Conservation (phyloP, 768 basidiomycete genomes). For the Chalciporus sphaerocephalus region DNA sequence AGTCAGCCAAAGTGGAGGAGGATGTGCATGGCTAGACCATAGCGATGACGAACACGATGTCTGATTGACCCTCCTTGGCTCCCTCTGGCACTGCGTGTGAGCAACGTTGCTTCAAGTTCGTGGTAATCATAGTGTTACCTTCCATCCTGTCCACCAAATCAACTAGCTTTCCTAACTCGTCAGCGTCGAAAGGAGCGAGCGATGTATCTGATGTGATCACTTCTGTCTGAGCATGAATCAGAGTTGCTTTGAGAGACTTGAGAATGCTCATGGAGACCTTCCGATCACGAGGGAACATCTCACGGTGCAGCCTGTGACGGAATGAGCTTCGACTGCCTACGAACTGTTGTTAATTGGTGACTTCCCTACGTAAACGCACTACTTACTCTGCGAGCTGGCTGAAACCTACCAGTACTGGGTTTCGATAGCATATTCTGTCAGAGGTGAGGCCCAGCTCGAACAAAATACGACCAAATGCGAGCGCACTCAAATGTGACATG, state of each 20-base stretch:
- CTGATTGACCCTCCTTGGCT: not conserved
- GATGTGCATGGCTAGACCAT: not conserved
- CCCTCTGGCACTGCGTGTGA: not conserved
- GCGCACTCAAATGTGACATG: no score
- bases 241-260: not conserved
- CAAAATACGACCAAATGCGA: no score
- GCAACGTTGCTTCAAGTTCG: not conserved
- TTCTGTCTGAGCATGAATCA: not conserved
- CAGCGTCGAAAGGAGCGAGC: slow-evolving; percentile 4
- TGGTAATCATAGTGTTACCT: not conserved
- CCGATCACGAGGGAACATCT: not conserved
- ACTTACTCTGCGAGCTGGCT: not conserved
- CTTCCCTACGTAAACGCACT: no score
- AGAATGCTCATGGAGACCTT: not conserved
- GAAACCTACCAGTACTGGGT: not conserved
- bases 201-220: not conserved
- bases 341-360: no score
- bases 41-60: not conserved
- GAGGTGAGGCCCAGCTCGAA: not conserved
- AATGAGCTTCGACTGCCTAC: not conserved
- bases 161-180: slow-evolving; percentile 3
- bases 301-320: not conserved
- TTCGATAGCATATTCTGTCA: not conserved
- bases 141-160: slow-evolving; percentile 3
- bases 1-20: not conserved